Conservation (phyloP, 2,329 filamentous ascomycete genomes). For the Fusarium globosum region DNA sequence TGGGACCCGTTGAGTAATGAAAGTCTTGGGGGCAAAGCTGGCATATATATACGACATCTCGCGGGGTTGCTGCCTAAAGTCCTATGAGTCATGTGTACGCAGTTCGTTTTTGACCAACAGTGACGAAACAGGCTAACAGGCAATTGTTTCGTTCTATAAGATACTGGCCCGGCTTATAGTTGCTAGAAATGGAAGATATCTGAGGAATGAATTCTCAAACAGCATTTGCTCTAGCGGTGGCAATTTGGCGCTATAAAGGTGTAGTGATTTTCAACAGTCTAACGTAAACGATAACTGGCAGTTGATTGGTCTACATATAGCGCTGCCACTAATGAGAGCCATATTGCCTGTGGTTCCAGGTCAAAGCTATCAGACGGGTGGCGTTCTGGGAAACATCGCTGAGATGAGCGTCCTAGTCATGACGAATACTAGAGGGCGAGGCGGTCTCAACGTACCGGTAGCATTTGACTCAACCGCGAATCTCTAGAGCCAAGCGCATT, state of each 20-base stretch:
- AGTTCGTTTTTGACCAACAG: not conserved
- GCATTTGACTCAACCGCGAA: not conserved
- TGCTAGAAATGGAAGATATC: not conserved
- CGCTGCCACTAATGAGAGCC: not conserved
- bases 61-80: not conserved
- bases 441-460: not conserved
- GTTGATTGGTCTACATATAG: not conserved
- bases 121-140: not conserved
- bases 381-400: not conserved
- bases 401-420: not conserved
- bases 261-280: too few relatives aligned
- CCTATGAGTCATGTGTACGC: not conserved
- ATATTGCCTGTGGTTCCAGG: not conserved
- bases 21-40: not conserved
- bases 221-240: not conserved
- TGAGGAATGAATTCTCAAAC: not conserved
- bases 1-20: too few relatives aligned
- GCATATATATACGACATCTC: not conserved
- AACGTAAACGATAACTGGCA: not conserved
- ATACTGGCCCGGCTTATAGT: not conserved
- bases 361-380: not conserved
- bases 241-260: not conserved
- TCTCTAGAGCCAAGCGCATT: not conserved
- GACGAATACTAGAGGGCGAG: not conserved
- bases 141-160: not conserved